Evolutionary conservation across 192 early-diverging fungal species (phyloP).

Genomic region (Pilaira anomala): DNA sequence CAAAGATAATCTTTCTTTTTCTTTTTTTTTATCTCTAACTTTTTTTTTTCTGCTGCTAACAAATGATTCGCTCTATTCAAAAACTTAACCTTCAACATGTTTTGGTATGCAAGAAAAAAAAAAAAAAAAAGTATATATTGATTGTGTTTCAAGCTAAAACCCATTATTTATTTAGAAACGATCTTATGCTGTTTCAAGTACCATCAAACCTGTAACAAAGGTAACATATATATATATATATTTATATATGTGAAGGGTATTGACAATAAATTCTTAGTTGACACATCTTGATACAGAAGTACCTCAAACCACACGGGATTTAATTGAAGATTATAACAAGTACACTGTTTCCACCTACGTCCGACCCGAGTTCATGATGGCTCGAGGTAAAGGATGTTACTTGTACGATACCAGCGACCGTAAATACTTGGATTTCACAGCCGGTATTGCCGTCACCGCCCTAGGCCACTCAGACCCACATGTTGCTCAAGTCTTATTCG

Average conservation of each 20-base stretch:
- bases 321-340: slow-evolving; percentile 47
- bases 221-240: neutral
- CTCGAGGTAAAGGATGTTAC: slow-evolving; percentile 77
- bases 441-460: slow-evolving; percentile 94
- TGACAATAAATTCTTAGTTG: slow-evolving; percentile 24
- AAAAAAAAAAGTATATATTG: too few relatives aligned
- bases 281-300: slow-evolving; percentile 52
- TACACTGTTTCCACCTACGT: slow-evolving; percentile 70
- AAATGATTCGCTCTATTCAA: too few relatives aligned
- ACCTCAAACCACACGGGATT: slow-evolving; percentile 37
- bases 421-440: slow-evolving; percentile 86
- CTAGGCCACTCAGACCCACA: slow-evolving; percentile 85
- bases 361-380: slow-evolving; percentile 70
- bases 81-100: too few relatives aligned
- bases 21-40: too few relatives aligned
- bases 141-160: neutral
- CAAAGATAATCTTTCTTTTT: too few relatives aligned
- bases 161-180: neutral
- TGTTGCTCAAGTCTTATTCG: slow-evolving; percentile 65
- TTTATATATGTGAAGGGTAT: too few relatives aligned
- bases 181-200: neutral
- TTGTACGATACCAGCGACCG: slow-evolving; percentile 76
- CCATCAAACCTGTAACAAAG: slow-evolving; percentile 4
- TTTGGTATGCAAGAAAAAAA: too few relatives aligned
- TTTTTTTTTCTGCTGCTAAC: too few relatives aligned